These are phyloP conservation scores for Nakaseomyces bracarensis DNA, from an alignment of 1,139 yeast genomes.

Conservation along the genomic window DNA sequence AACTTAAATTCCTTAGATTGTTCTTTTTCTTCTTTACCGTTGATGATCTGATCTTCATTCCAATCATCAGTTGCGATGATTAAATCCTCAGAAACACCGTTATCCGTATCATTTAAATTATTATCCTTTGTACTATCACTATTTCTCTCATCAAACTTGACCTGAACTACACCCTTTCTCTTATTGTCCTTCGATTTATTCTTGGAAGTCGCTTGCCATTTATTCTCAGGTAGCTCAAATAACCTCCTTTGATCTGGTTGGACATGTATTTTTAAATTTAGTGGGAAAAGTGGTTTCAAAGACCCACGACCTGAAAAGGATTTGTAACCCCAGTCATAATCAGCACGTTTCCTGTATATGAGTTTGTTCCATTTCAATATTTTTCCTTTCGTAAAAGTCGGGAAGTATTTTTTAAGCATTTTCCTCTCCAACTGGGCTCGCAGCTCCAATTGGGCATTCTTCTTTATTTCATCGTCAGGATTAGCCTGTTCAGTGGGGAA, in stretches of 20 bases:
- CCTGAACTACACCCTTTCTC: constrained; percentile 20
- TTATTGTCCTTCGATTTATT: constrained; percentile 10
- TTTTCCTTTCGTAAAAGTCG: constrained; percentile 28
- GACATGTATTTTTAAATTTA: constrained; percentile 24
- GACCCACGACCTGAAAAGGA: constrained; percentile 11
- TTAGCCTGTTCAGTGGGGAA: constrained; percentile 6
- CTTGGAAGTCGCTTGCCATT: constrained; percentile 14
- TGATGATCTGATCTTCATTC: constrained; percentile 63
- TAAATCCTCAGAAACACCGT: constrained; percentile 44
- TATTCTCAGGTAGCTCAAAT: constrained; percentile 19
- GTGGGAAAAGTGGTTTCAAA: constrained; percentile 25
- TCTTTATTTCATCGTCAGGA: constrained; percentile 15
- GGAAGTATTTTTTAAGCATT: constrained; percentile 27
- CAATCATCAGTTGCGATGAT: constrained; percentile 74
- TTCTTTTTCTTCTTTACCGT: constrained; percentile 25
- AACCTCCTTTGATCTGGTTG: constrained; percentile 31
- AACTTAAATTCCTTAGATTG: constrained; percentile 4
- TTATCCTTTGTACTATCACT: constrained; percentile 29
- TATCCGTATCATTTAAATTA: constrained; percentile 22
- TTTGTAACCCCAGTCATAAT: constrained; percentile 28
- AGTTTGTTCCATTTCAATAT: constrained; percentile 28
- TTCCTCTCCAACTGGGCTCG: constrained; percentile 1
- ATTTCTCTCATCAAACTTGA: constrained; percentile 20
- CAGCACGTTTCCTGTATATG: constrained; percentile 25
- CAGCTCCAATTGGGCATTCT: constrained; percentile 21